Base-by-base conservation (phyloP, 2,329 filamentous ascomycete genomes). In the Trichoderma simmonsii region DNA sequence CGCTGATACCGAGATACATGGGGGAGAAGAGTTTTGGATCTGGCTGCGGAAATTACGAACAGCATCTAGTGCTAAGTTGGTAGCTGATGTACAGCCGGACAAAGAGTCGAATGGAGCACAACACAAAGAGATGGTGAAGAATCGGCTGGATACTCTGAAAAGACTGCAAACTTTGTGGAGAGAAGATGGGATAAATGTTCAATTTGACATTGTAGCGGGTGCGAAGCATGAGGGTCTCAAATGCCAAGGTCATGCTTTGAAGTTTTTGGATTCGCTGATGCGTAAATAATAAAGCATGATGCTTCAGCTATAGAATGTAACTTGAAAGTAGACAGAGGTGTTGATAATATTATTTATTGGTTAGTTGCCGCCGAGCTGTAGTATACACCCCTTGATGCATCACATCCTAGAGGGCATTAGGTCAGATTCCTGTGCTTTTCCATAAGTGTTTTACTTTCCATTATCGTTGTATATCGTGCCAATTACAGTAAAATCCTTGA, bases 61-160 rank as follows among this genome's bases (percentile, higher is more conserved):
- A 51, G 43, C n/a, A 21, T 21, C 43, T 0, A 21, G 4, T 6
- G n/a, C n/a, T 0, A 1, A 6, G 43, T 51, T 1, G 4, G 8
- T 12, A 6, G 43, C n/a, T 12, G n/a, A n/a, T 1, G n/a, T 12
- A 51, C 8, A 51, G 43, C n/a, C 43, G n/a, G n/a, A 21, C n/a
- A 51, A 2, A 11, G 8, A 21, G 9, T 12, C 43, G n/a, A 51
- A 51, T 21, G 43, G n/a, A 51, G 2, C 21, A 51, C 43, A 51
- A 51, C 18, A 51, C n/a, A 51, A 51, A 51, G n/a, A 21, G n/a
- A 51, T 51, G 43, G 43, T 51, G n/a, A 21, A 51, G 5, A 51
- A 51, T 51, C 21, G 43, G 43, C 4, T 51, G 43, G 43, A 21
- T 6, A 51, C 43, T 21, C n/a, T 51, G n/a, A 51, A 51, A 21